Base-by-base conservation (phyloP, 768 basidiomycete species). In the Calocera viscosa region DNA sequence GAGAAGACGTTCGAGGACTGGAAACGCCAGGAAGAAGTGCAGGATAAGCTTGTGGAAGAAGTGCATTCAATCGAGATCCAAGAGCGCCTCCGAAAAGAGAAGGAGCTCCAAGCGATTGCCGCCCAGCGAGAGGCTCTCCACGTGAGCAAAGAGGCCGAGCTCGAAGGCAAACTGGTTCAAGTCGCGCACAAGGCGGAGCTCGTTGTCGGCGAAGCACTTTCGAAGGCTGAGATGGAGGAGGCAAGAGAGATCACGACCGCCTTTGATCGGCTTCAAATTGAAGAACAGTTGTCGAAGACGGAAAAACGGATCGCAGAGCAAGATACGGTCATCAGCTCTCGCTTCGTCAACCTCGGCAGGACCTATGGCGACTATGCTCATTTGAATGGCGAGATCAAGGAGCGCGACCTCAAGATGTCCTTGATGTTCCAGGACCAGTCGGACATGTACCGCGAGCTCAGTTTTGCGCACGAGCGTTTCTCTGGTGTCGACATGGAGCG, bases 351-450 rank as follows among this genome's bases (percentile, higher is more conserved):
- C 53, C 53, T 60, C 26, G 30, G 53, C 53, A 14, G 22, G 53
- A 60, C 30, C 5, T 60, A 60, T 26, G 53, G 26, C 24, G 53
- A 60, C 22, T 22, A 60, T 32, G 53, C 53, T 2, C 22, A 22
- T 12, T 19, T 28, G 14, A 32, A 60, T 26, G 53, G 26, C 53
- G 53, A 60, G 53, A 26, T 60, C 11, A 60, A 60, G 53, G 53
- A 60, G 30, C 53, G 53, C 53, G 53, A 60, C 53, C 53, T 60
- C 26, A 60, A 60, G 30, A 60, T 60, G 53, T 14, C 53, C 2
- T 19, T 60, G 5, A 26, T 60, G 24, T 60, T 60, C 53, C 53
- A 60, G 30, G 53, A 60, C 14, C 11, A 32, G 11, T 60, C 53
- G 30, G 53, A 60, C 14, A 12, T 60, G 16, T 60, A 60, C 26